Percentiles rank a stretch among this genome's conserved stretches.
Conservation (phyloP, 1,139 yeast species). For the Magnusiomyces starmeri region DNA sequence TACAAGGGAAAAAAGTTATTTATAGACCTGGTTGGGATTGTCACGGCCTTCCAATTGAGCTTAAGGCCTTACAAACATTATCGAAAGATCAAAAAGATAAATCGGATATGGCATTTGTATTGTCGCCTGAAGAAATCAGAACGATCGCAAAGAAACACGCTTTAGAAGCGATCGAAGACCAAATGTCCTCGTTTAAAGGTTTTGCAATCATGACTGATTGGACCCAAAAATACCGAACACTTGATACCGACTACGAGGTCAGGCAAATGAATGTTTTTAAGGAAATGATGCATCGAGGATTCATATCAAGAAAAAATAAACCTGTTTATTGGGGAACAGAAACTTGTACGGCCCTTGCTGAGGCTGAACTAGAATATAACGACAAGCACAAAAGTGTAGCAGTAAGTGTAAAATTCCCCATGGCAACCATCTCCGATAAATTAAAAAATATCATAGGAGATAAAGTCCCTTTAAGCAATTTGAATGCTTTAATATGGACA, state of each 20-base stretch:
- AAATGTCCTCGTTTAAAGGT: slow-evolving; percentile 53
- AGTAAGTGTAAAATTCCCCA: slow-evolving; percentile 62
- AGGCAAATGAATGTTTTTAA: slow-evolving; percentile 67
- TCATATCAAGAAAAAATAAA: slow-evolving; percentile 75
- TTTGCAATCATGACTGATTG: slow-evolving; percentile 85
- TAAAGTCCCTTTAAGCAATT: slow-evolving; percentile 2
- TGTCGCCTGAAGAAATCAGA: slow-evolving; percentile 51
- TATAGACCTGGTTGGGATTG: slow-evolving; percentile 98
- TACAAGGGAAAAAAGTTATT: slow-evolving; percentile 52
- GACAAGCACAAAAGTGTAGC: slow-evolving; percentile 66
- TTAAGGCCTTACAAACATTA: slow-evolving; percentile 50
- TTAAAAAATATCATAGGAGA: slow-evolving; percentile 1
- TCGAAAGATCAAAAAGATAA: slow-evolving; percentile 29
- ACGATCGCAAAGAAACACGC: slow-evolving; percentile 65
- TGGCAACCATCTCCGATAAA: slow-evolving; percentile 14
- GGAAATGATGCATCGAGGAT: slow-evolving; percentile 54
- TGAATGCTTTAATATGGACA: slow-evolving; percentile 65
- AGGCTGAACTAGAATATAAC: slow-evolving; percentile 87
- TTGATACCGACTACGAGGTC: slow-evolving; percentile 62
- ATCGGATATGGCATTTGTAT: slow-evolving; percentile 29
- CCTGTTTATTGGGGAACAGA: slow-evolving; percentile 99
- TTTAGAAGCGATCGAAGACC: slow-evolving; percentile 50
- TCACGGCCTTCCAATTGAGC: slow-evolving; percentile 93
- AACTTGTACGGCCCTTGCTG: slow-evolving; percentile 90
- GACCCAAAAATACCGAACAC: slow-evolving; percentile 61